Conservation (phyloP, 176 grass and related monocot genomes). For the Phragmites australis region DNA sequence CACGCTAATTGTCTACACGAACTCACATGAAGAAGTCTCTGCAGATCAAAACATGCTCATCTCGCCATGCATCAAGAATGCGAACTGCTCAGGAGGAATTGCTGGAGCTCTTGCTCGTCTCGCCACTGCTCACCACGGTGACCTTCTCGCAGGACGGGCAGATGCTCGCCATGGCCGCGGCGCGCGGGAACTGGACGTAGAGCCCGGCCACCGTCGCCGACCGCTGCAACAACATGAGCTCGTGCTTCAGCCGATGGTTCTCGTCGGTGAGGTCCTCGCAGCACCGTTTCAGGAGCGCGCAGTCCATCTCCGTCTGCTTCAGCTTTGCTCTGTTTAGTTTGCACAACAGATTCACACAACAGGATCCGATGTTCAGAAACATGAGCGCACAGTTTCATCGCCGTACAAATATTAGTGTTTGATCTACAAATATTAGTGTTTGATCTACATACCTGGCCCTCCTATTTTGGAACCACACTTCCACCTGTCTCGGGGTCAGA, state of each 20-base stretch:
- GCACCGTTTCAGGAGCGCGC: slow-evolving; percentile 56
- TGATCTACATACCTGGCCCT: slow-evolving; percentile 59
- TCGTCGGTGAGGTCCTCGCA: slow-evolving; percentile 64
- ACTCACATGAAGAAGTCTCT: background rate
- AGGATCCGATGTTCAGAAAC: background rate
- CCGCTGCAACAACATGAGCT: slow-evolving; percentile 52
- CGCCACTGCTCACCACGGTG: slow-evolving; percentile 32
- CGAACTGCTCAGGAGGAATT: background rate
- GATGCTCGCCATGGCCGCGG: slow-evolving; percentile 11
- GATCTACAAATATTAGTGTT: background rate
- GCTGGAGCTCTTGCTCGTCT: slow-evolving; percentile 40
- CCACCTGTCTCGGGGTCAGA: slow-evolving; percentile 68
- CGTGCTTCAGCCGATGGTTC: slow-evolving; percentile 64
- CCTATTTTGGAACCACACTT: slow-evolving; percentile 94
- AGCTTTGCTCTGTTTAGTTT: slow-evolving; percentile 59
- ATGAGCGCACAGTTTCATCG: background rate
- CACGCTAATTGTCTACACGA: background rate
- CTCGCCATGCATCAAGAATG: background rate
- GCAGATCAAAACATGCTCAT: background rate
- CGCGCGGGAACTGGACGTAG: slow-evolving; percentile 34
- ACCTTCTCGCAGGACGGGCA: slow-evolving; percentile 64
- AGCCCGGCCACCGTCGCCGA: background rate
- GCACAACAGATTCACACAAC: background rate
- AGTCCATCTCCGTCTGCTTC: slow-evolving; percentile 76
- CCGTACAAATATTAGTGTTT: background rate